Conservation (phyloP, 2,329 filamentous ascomycete genomes). For the Colletotrichum sp. region DNA sequence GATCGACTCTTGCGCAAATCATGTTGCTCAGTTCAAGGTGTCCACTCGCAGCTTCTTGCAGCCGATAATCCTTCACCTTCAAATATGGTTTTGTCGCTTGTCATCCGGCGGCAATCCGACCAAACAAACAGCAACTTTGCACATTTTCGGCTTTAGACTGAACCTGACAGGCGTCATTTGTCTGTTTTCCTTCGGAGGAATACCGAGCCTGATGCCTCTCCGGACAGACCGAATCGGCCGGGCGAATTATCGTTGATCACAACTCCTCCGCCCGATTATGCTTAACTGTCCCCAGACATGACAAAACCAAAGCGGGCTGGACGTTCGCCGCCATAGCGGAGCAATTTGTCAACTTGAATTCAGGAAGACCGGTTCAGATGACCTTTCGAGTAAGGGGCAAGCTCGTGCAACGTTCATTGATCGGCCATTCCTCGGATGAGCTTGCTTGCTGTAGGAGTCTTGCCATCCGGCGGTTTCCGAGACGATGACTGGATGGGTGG, state of each 20-base stretch:
- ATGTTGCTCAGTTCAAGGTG: neutral
- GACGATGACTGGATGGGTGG: neutral
- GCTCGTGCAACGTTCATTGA: neutral
- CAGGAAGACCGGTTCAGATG: neutral
- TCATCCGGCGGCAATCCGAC: neutral
- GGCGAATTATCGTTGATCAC: neutral
- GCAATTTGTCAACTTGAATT: neutral
- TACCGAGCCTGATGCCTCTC: neutral
- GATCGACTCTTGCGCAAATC: neutral
- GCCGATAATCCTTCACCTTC: neutral
- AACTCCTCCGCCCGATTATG: neutral
- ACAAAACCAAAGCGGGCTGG: neutral
- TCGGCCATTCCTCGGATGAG: neutral
- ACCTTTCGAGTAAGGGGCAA: neutral
- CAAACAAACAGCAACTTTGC: neutral
- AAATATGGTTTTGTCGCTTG: neutral
- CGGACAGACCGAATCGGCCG: neutral
- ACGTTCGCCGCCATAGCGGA: neutral
- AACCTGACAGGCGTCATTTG: neutral
- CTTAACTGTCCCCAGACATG: neutral
- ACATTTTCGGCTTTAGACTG: neutral
- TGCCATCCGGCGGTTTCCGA: neutral
- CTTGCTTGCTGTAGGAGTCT: neutral
- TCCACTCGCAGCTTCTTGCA: neutral
- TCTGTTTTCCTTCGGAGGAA: neutral